Base-by-base conservation (phyloP, 352 stramenopile species). In the Globisporangium acanthophoron region DNA sequence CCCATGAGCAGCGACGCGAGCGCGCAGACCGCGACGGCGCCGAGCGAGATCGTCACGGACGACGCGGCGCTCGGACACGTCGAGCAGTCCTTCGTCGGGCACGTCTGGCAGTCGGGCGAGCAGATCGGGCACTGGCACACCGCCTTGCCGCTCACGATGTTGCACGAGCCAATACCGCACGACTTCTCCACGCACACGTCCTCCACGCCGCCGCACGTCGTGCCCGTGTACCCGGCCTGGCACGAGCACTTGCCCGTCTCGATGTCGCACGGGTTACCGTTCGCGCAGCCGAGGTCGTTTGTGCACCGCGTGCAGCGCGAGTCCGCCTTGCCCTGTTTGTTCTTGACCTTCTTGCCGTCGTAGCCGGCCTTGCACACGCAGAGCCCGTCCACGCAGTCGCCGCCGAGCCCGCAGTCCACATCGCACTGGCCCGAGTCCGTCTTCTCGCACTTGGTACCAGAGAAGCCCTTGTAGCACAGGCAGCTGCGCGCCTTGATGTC, bases 401-500 rank as follows among this genome's bases (percentile, higher is more conserved):
- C 74, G 12, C 74, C 74, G 20, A 67, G 27, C 18, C 74, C 74
- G 46, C 74, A 85, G 65, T 85, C 74, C 9, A 85, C 74, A 43
- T 85, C 74, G 49, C 74, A 85, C 45, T 68, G 63, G n/a, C 59
- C 74, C 29, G 62, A 71, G 9, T 65, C 63, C 7, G 74, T 71
- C 37, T 76, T 68, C 60, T 85, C 62, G 56, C 74, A 85, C 62
- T 79, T 76, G 31, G 66, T 58, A 13, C 74, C 74, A 0, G 51
- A 55, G 51, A 62, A 85, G 43, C 74, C 74, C 21, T 64, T 56
- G 65, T 82, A 66, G 50, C 78, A 90, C 55, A 82, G 75, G 59
- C 78, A 90, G 33, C 50, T 65, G 33, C 77, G 77, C 47, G 61
- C 73, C 35, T 55, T 78, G 50, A 87, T 78, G 51, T 75, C 78